These are phyloP conservation scores for Fagopyrum esculentum DNA, from an alignment of 148 eudicot genomes.

Conservation along the genomic window DNA sequence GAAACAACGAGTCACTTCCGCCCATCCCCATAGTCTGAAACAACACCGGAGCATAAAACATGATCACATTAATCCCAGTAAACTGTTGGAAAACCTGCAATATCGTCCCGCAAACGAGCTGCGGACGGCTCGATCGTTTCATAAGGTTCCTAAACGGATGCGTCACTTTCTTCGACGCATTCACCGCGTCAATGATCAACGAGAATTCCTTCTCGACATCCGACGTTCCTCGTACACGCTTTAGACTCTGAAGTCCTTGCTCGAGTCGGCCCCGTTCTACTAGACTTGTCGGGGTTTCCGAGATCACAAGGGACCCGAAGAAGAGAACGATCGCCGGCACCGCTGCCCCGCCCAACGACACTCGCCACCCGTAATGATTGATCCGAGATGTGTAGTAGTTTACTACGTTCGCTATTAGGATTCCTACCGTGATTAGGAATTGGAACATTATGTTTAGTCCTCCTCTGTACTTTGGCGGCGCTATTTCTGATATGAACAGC, in stretches of 20 bases:
- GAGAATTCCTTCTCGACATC: constrained; percentile 49
- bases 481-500: constrained; percentile 81
- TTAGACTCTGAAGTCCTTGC: constrained; percentile 40
- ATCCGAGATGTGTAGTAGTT: constrained; percentile 70
- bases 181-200: constrained; percentile 51
- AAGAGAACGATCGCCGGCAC: constrained; percentile 46
- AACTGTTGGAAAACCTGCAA: constrained; percentile 62
- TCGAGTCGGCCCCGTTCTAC: constrained; percentile 54
- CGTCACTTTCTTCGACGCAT: constrained; percentile 35
- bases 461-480: constrained; percentile 83
- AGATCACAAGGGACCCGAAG: constrained; percentile 38
- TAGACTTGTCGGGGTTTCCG: constrained; percentile 55
- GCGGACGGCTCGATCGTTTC: constrained; percentile 44
- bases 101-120: constrained; percentile 39
- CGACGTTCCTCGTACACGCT: constrained; percentile 42
- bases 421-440: constrained; percentile 79
- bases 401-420: constrained; percentile 75
- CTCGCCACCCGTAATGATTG: constrained; percentile 58
- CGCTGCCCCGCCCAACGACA: constrained; percentile 54
- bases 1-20: constrained; percentile 60
- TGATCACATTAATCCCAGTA: constrained; percentile 90
- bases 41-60: constrained; percentile 91
- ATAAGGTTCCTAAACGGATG: constrained; percentile 53
- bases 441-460: constrained; percentile 86
- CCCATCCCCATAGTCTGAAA: constrained; percentile 77